Base-by-base conservation (phyloP, 345 rosid species). In the Murraya koenigii region DNA sequence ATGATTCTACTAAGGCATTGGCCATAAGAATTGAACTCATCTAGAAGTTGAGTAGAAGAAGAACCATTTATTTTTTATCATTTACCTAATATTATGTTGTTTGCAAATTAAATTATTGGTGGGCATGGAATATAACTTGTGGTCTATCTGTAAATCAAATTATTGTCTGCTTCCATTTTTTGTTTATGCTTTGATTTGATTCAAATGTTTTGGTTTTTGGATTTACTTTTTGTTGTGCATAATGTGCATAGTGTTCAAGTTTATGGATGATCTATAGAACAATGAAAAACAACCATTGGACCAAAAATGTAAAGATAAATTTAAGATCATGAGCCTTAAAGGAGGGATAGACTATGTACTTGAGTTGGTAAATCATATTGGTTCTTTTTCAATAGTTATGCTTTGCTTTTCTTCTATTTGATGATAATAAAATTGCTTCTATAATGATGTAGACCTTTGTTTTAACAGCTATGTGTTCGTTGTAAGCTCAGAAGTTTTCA, bases 251-350 rank as follows among this genome's bases (percentile, higher is more conserved):
- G 98, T 96, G 44, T 94, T 96, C 75, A 96, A 96, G 90, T 96
- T 96, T 74, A 94, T 92, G 76, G 98, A 96, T 85, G 88, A 80
- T 1, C 98, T 94, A 23, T 97, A 96, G 85, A 92, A 90, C 78
- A 87, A 91, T 58, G 97, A 92, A 77, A 93, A 87, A 66, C 94
- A 80, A 35, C 80, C 20, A 72, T 75, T 84, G 69, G 94, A 92
- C 55, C 96, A 91, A 83, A 96, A 94, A 87, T 87, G 86, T 82
- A 92, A 80, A 83, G 98, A 86, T 82, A 92, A 96, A 85, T 96
- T 96, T 81, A 96, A 96, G 89, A 92, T 96, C 76, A 89, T 91
- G 98, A 92, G 95, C 81, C 84, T 96, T 75, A 88, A 88, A 81
- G 88, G 89, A 26, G 89, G 88, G 47, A 87, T 88, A 74, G 98